Conservation (phyloP, 2,329 filamentous ascomycete genomes). For the Fusarium bulbicola region DNA sequence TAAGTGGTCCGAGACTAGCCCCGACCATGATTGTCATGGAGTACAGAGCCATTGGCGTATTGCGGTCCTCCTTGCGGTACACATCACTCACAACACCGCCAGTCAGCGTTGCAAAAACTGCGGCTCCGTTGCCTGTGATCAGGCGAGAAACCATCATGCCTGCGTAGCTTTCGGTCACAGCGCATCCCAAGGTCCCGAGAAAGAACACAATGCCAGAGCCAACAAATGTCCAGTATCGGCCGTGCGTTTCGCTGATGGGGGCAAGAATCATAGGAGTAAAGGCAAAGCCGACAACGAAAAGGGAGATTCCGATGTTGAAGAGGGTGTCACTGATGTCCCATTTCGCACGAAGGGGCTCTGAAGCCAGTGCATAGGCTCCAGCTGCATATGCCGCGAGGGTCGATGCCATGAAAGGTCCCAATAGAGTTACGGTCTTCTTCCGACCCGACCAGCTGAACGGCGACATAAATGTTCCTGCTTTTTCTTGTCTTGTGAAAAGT, state of each 20-base stretch:
- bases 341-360: slow-evolving; percentile 61
- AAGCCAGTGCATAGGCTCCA: slow-evolving; percentile 68
- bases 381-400: slow-evolving; percentile 71
- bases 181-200: slow-evolving; percentile 61
- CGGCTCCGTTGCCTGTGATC: slow-evolving; percentile 68
- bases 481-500: not conserved
- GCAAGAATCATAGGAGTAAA: slow-evolving; percentile 74
- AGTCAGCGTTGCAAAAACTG: slow-evolving; percentile 56
- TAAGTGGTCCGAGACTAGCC: slow-evolving; percentile 69
- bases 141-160: slow-evolving; percentile 72
- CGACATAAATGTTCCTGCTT: not conserved
- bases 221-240: slow-evolving; percentile 45
- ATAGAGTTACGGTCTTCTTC: slow-evolving; percentile 32
- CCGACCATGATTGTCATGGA: slow-evolving; percentile 69
- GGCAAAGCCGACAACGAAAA: slow-evolving; percentile 71
- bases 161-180: slow-evolving; percentile 65
- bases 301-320: slow-evolving; percentile 68
- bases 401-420: slow-evolving; percentile 54
- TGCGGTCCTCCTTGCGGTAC: slow-evolving; percentile 69
- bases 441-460: slow-evolving; percentile 25
- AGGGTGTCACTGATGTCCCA: slow-evolving; percentile 67
- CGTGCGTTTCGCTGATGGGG: slow-evolving; percentile 71
- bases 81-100: slow-evolving; percentile 75
- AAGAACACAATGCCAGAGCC: slow-evolving; percentile 48
- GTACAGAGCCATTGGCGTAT: slow-evolving; percentile 75